Evolutionary conservation across 768 basidiomycete genomes (phyloP).

Genomic region (Suillus weaverae): DNA sequence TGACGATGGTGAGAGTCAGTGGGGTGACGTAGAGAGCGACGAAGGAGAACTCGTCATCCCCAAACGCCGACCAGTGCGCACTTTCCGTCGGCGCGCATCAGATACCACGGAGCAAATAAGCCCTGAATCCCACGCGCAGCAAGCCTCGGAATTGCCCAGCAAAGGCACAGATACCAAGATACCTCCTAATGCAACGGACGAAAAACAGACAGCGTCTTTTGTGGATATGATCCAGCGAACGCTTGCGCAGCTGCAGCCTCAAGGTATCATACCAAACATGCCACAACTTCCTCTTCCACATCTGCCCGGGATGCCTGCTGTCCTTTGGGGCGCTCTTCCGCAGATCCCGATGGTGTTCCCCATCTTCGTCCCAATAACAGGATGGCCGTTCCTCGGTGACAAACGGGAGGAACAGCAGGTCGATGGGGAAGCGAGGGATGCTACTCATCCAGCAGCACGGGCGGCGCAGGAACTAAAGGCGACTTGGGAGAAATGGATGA

Average conservation of each 20-base stretch:
- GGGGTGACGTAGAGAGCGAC: slow-evolving; percentile 73
- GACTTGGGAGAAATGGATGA: slow-evolving; percentile 78
- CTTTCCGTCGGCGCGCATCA: slow-evolving; percentile 31
- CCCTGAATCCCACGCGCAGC: not conserved
- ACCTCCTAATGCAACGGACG: slow-evolving; percentile 26
- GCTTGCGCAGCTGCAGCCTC: slow-evolving; percentile 56
- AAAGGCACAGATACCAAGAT: slow-evolving; percentile 23
- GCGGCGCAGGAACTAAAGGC: slow-evolving; percentile 64
- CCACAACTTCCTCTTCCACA: slow-evolving; percentile 50
- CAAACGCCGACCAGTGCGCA: slow-evolving; percentile 34
- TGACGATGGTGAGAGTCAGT: slow-evolving; percentile 54
- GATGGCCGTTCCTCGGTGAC: slow-evolving; percentile 63
- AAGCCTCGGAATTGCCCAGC: slow-evolving; percentile 6
- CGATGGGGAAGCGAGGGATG: slow-evolving; percentile 32
- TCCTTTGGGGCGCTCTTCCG: slow-evolving; percentile 61
- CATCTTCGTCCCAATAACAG: slow-evolving; percentile 67
- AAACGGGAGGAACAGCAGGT: slow-evolving; percentile 37
- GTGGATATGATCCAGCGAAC: slow-evolving; percentile 78
- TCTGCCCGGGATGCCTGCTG: slow-evolving; percentile 65
- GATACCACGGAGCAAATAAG: slow-evolving; percentile 21
- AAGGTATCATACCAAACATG: slow-evolving; percentile 57
- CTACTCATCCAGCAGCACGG: slow-evolving; percentile 39
- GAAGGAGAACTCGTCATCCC: slow-evolving; percentile 41
- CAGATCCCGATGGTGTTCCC: slow-evolving; percentile 81
- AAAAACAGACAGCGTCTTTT: slow-evolving; percentile 48